Base-by-base conservation (phyloP, 2,329 filamentous ascomycete genomes). In the Arthroderma sp. region DNA sequence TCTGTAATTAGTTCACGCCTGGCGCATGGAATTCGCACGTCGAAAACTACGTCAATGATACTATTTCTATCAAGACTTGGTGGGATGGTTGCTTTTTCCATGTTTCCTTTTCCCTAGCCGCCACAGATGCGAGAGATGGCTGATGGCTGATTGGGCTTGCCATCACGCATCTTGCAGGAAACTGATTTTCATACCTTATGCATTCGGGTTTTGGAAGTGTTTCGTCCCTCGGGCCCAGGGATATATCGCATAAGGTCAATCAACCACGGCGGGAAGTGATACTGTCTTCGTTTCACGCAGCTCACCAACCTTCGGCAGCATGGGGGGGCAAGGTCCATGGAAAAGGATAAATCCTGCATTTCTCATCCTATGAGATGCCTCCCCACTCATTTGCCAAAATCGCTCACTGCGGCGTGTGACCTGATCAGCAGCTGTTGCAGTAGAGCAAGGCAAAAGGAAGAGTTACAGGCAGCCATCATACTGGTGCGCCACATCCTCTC, bases 161-260 rank as follows among this genome's bases (percentile, higher is more conserved):
- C 43, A 17, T 25, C 47, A 31, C 28, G 47, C 47, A 51, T 9
- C 47, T 13, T n/a, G n/a, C 47, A 33, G 28, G n/a, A 51, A 47
- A 4, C 3, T 25, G n/a, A 51, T 17, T 9, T n/a, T 25, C 25
- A 31, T 8, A 51, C 7, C n/a, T 33, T 19, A 51, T 51, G 47
- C 47, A 51, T 51, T 51, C 47, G 47, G 47, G 47, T 51, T 51
- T 51, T 51, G 28, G n/a, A 51, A 17, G 47, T 51, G 47, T 51
- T 51, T 51, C 47, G 47, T 51, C 23, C 4, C 15, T 11, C 13
- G 25, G 25, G 9, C 25, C 25, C n/a, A n/a, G 9, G 21, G 8
- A 1, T 31, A n/a, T n/a, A n/a, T 51, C 28, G 15, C 47, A 51
- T 47, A 25, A 33, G 15, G 33, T 51, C 47, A 19, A 19, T 49